Conservation (phyloP, 2,329 filamentous ascomycete species). For the Tothia fuscella region DNA sequence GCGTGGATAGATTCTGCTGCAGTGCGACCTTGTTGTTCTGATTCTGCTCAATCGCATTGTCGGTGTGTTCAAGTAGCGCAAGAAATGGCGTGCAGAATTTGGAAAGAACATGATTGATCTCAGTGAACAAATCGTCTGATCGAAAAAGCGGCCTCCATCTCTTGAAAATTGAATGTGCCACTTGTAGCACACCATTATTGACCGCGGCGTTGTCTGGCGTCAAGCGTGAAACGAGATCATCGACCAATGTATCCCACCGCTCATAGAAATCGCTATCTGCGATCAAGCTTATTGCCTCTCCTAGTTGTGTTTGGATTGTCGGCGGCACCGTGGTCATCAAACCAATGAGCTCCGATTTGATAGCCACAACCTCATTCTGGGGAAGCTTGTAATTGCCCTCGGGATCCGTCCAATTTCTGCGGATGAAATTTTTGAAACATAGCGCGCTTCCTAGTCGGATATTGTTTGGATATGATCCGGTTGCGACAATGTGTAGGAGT, state of each 20-base stretch:
- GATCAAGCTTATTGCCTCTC: conserved; percentile 93
- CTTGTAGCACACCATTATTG: conserved; percentile 90
- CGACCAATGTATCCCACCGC: conserved; percentile 89
- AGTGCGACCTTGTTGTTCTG: conserved; percentile 63
- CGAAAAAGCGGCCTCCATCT: conserved; percentile 90
- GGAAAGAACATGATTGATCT: conserved; percentile 89
- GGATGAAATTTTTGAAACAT: conserved; percentile 98
- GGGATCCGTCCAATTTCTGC: conserved; percentile 79
- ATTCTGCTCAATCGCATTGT: conserved; percentile 60
- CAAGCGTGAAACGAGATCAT: conserved; percentile 80
- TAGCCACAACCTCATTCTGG: conserved; percentile 68
- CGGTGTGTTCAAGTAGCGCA: conserved; percentile 61
- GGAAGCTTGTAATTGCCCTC: conserved; percentile 88
- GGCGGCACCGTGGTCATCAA: conserved; percentile 89
- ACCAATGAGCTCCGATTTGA: conserved; percentile 91
- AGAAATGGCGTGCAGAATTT: conserved; percentile 81
- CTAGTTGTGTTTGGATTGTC: conserved; percentile 82
- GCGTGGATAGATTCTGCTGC: conserved; percentile 66
- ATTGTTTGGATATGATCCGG: conserved; percentile 57
- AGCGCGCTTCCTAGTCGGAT: conserved; percentile 79
- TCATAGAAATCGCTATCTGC: conserved; percentile 97
- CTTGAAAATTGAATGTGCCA: conserved; percentile 96
- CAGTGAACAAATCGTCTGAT: conserved; percentile 82
- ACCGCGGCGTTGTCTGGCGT: conserved; percentile 68
- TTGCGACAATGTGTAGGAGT: conserved; percentile 82